phyloP scores from a whole-genome alignment of 192 early-diverging fungal genomes.

The Geranomyces michiganensis region DNA sequence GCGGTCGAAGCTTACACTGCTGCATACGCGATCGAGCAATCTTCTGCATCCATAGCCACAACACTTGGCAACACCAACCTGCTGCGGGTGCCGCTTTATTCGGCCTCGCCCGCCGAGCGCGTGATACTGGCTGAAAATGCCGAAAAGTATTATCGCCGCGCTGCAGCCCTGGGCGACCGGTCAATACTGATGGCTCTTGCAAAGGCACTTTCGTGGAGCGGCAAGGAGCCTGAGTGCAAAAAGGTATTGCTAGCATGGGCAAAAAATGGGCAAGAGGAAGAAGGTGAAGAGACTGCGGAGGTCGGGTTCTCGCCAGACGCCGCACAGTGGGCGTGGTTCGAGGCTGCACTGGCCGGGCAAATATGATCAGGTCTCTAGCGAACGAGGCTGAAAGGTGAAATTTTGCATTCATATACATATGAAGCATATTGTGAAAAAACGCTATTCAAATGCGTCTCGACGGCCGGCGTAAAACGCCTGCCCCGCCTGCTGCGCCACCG shows the following conservation, averaged over 20 bases:
- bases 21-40: constrained; percentile 28
- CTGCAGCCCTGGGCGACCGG: constrained; percentile 11
- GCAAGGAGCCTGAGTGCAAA: constrained; percentile 27
- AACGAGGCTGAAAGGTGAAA: no score
- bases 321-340: constrained; percentile 6
- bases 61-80: constrained; percentile 41
- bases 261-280: constrained; percentile 8
- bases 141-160: constrained; percentile 26
- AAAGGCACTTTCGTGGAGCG: constrained; percentile 24
- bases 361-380: no score
- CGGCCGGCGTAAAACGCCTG: neutral
- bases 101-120: neutral
- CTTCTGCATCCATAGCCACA: constrained; percentile 9
- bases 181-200: constrained; percentile 10
- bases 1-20: constrained; percentile 29
- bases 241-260: constrained; percentile 24
- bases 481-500: neutral
- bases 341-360: neutral
- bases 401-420: no score
- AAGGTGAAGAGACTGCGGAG: constrained; percentile 14
- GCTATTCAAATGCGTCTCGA: neutral
- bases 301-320: neutral
- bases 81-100: constrained; percentile 35
- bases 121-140: constrained; percentile 12
- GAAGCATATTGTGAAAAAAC: no score